Evolutionary conservation across 495 filamentous ascomycete genomes (phyloP).

Genomic region (Niebla homalea): DNA sequence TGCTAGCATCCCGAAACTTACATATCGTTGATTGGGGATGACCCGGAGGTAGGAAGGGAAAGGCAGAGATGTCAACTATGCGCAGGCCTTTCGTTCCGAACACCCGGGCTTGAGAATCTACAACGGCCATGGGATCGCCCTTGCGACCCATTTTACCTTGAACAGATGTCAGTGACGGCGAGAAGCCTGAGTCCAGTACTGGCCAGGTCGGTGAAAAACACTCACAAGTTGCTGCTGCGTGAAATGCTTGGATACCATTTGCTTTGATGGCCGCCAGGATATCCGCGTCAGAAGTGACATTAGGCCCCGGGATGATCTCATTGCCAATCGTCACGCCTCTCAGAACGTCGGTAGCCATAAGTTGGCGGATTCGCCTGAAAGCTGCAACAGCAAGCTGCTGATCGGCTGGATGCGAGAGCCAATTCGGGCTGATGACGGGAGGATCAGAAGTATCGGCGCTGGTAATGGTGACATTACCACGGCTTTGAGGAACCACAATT

Average conservation of each 20-base stretch:
- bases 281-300: constrained; percentile 31
- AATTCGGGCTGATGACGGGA: constrained; percentile 25
- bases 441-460: not conserved
- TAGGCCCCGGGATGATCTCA: constrained; percentile 27
- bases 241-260: constrained; percentile 28
- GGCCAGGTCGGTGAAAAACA: no score
- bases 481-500: constrained; percentile 35
- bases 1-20: not conserved
- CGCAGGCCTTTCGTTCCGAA: constrained; percentile 23
- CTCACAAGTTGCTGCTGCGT: constrained; percentile 30
- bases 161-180: no score
- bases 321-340: constrained; percentile 4
- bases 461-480: constrained; percentile 30
- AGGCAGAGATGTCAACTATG: constrained; percentile 38
- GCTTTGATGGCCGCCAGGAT: constrained; percentile 27
- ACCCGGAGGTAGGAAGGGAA: constrained; percentile 33
- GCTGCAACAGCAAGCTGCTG: constrained; percentile 37
- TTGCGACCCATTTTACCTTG: constrained; percentile 22
- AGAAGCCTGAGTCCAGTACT: no score
- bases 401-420: constrained; percentile 24
- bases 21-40: constrained; percentile 31
- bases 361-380: constrained; percentile 39
- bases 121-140: constrained; percentile 27
- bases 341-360: constrained; percentile 16
- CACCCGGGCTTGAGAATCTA: constrained; percentile 29